phyloP scores from a whole-genome alignment of 345 rosid genomes.

The Pugionium cornutum region DNA sequence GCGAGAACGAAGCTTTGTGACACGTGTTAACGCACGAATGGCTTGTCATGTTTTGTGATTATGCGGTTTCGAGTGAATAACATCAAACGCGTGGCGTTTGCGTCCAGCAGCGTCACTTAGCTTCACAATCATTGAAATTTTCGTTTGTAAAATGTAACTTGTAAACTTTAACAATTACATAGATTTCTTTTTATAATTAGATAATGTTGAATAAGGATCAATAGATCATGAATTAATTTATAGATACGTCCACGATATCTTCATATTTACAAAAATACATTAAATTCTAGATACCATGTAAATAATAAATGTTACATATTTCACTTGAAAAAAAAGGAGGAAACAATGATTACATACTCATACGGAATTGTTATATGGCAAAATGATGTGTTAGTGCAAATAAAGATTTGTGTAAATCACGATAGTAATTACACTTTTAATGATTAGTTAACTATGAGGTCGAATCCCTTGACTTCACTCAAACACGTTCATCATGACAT shows the following conservation, averaged over 20 bases:
- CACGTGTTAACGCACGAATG: constrained; percentile 29
- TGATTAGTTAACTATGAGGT: constrained; percentile 27
- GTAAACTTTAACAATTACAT: no score
- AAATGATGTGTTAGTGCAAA: constrained; percentile 20
- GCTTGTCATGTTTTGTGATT: background rate
- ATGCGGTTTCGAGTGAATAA: background rate
- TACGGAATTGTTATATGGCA: background rate
- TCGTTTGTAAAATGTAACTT: constrained; percentile 5
- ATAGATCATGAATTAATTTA: background rate
- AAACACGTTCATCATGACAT: constrained; percentile 44
- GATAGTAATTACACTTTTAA: constrained; percentile 19
- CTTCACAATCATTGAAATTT: constrained; percentile 21
- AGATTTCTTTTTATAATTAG: no score
- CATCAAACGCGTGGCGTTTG: constrained; percentile 8
- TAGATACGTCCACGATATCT: background rate
- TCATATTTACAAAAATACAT: background rate
- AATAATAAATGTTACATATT: background rate
- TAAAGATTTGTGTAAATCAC: constrained; percentile 25
- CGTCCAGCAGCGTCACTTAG: constrained; percentile 18
- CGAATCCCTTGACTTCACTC: constrained; percentile 58
- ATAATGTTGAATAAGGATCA: background rate
- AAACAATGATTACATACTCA: background rate
- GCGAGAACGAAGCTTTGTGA: constrained; percentile 4
- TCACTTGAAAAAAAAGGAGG: background rate
- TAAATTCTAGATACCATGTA: background rate